Evolutionary conservation across 257 asterid species (phyloP).

Genomic region (Solanum piurae): DNA sequence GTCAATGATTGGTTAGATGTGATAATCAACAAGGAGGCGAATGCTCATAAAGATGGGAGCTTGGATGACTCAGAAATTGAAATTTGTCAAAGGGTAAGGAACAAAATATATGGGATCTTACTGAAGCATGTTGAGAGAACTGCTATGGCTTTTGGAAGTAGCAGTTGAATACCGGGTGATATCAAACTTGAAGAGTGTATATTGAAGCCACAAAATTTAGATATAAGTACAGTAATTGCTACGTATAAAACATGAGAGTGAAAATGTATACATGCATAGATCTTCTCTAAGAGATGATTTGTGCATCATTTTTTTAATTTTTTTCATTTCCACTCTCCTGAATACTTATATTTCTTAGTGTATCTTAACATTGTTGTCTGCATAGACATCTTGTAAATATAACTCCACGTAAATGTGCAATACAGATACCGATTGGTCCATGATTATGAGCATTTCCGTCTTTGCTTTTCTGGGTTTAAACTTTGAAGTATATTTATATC

Average conservation of each 20-base stretch:
- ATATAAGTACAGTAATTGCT: background rate
- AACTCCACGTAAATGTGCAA: background rate
- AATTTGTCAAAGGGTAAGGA: slow-evolving; percentile 43
- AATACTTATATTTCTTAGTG: background rate
- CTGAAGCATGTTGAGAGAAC: slow-evolving; percentile 60
- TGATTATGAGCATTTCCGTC: background rate
- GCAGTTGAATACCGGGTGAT: background rate
- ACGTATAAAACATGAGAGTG: background rate
- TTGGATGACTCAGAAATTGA: slow-evolving; percentile 30
- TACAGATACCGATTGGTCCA: background rate
- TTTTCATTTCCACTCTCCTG: background rate
- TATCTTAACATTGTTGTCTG: background rate
- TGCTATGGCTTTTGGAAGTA: slow-evolving; percentile 30
- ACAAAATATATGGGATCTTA: slow-evolving; percentile 51
- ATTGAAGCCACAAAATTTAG: background rate
- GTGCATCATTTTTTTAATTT: background rate
- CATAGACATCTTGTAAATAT: background rate
- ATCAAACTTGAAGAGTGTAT: background rate
- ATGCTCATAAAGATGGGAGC: slow-evolving; percentile 1
- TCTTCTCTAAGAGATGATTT: background rate
- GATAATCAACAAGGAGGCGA: slow-evolving; percentile 27
- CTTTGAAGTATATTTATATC: background rate
- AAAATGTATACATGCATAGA: background rate
- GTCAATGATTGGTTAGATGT: slow-evolving; percentile 52
- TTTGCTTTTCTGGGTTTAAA: background rate